Evolutionary conservation across 768 basidiomycete genomes (phyloP).

Genomic region (Pisolithus orientalis): DNA sequence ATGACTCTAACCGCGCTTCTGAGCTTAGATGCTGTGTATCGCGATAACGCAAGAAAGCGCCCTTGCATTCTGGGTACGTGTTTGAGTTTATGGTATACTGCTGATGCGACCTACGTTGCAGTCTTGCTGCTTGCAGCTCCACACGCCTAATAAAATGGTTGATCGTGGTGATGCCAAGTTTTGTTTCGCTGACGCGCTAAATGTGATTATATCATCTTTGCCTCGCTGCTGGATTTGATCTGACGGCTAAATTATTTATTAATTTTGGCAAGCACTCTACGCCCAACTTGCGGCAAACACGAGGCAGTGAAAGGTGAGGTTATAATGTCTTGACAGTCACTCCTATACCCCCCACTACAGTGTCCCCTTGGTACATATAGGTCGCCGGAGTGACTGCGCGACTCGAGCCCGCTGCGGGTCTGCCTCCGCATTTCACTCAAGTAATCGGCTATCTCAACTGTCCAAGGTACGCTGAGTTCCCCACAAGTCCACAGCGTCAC

Average conservation of each 20-base stretch:
- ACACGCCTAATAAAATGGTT: too few species aligned
- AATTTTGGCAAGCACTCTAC: constrained; percentile 6
- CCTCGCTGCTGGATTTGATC: too few species aligned
- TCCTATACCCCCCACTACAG: constrained; percentile 1
- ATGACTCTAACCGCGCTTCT: too few species aligned
- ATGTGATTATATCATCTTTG: too few species aligned
- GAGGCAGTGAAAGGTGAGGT: neutral
- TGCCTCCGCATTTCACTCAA: constrained; percentile 9
- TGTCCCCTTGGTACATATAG: constrained; percentile 12
- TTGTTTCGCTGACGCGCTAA: too few species aligned
- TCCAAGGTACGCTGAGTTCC: constrained; percentile 8
- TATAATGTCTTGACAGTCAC: constrained; percentile 7
- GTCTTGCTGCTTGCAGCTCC: too few species aligned
- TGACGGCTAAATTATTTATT: neutral
- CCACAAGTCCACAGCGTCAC: neutral
- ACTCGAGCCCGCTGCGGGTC: constrained; percentile 17
- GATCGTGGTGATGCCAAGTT: too few species aligned
- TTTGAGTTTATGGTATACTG: too few species aligned
- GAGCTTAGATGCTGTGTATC: too few species aligned
- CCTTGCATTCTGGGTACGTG: too few species aligned
- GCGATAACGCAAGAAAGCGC: too few species aligned
- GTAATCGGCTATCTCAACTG: constrained; percentile 8
- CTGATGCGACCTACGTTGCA: too few species aligned
- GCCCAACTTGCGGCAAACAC: neutral
- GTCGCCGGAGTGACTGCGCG: constrained; percentile 18